Evolutionary conservation across 352 stramenopile species (phyloP), one percentile per base, ranked within the genome.

Genomic region (Pythium utonaiense): DNA sequence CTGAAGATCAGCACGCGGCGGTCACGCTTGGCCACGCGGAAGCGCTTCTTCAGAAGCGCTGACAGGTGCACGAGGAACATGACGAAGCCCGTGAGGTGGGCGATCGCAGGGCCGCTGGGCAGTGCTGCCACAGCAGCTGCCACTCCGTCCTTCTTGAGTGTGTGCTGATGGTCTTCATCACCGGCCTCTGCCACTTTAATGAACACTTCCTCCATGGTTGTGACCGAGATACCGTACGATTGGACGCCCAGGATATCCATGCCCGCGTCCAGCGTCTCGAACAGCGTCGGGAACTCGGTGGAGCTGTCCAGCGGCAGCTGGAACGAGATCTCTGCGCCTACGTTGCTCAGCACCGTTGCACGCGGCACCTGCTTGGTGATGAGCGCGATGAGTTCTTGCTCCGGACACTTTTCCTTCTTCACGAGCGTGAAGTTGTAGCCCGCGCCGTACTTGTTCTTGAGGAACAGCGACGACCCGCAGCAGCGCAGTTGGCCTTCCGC

Each of bases 121-220:
- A 27, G 25, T 25, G 36, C 48, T 17, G 40, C 9, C 13, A 17
- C 53, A 27, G 21, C 50, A 27, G 25, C 42, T 0, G 47, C 19
- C 25, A 50, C 47, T 31, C 38, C 63, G 21, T 62, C 52, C 36
- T 80, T 83, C 19, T 66, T 54, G 17, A 83, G 56, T 14, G 69
- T 85, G 55, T 80, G 73, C 51, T 83, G 73, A 19, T 86, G 53
- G 6, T 76, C 53, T 56, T 83, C 76, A 38, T 78, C 76, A 10
- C 62, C 58, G 3, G 60, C 66, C 45, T 92, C 83, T 0, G 87
- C 87, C 7, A 96, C 84, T 56, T 95, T 96, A 67, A 96, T 88
- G 69, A 96, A 96, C 10, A 96, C 88, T 67, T 96, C 85, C 53
- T 96, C 88, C 25, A 96, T 55, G 10, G 87, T 95, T 17, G 88